Conservation (phyloP, 2,329 filamentous ascomycete species). For the Sclerotinia glacialis region DNA sequence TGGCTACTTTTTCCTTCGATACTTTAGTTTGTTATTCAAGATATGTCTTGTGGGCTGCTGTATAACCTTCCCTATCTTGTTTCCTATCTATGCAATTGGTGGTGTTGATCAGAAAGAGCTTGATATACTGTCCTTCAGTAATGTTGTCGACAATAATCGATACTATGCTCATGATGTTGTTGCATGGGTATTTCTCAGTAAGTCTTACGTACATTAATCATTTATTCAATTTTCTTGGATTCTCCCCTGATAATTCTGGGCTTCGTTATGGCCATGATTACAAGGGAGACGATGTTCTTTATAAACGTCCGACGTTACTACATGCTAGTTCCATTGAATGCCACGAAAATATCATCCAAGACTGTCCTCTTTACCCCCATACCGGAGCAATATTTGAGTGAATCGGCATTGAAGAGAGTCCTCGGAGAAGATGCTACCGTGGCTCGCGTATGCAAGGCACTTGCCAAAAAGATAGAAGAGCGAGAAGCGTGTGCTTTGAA, state of each 20-base stretch:
- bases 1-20: slow-evolving; percentile 85
- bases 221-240: not conserved
- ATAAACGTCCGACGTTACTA: slow-evolving; percentile 91
- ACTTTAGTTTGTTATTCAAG: slow-evolving; percentile 71
- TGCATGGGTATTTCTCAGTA: slow-evolving; percentile 72
- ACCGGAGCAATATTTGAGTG: slow-evolving; percentile 71
- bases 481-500: slow-evolving; percentile 77
- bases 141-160: slow-evolving; percentile 60
- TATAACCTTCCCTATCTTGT: too few relatives aligned
- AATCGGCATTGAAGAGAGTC: slow-evolving; percentile 70
- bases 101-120: slow-evolving; percentile 63
- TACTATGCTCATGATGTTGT: slow-evolving; percentile 81
- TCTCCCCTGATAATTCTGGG: slow-evolving; percentile 40
- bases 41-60: slow-evolving; percentile 84
- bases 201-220: slow-evolving; percentile 11
- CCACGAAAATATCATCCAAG: slow-evolving; percentile 79
- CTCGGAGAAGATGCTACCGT: slow-evolving; percentile 68
- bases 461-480: slow-evolving; percentile 76
- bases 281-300: slow-evolving; percentile 84
- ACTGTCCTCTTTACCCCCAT: slow-evolving; percentile 88
- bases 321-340: slow-evolving; percentile 77
- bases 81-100: slow-evolving; percentile 85
- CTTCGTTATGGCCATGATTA: slow-evolving; percentile 85
- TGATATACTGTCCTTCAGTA: slow-evolving; percentile 76
- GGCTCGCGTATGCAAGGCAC: slow-evolving; percentile 71